These are phyloP conservation scores for Russula emetica DNA, from an alignment of 768 basidiomycete species.

Conservation along the genomic window DNA sequence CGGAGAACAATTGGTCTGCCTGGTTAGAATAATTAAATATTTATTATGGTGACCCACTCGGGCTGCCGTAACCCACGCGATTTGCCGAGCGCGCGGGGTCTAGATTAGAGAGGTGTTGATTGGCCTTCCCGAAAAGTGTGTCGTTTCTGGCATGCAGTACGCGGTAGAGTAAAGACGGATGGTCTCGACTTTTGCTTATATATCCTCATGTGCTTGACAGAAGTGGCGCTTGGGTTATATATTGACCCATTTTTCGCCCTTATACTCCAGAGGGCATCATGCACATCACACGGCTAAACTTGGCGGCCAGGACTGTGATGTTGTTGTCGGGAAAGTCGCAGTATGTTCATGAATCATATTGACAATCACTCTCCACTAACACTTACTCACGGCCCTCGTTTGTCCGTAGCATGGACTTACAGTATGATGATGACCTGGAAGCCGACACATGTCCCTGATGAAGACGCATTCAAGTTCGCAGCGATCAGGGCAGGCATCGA, in stretches of 20 bases:
- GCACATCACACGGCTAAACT: slow-evolving; percentile 35
- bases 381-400: neutral
- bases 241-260: neutral
- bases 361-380: neutral
- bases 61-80: no score
- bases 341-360: slow-evolving; percentile 31
- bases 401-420: slow-evolving; percentile 44
- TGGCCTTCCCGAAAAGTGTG: no score
- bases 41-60: no score
- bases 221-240: no score
- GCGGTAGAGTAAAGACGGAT: no score
- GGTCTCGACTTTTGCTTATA: no score
- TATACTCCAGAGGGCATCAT: slow-evolving; percentile 27
- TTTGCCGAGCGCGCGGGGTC: no score
- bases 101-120: no score
- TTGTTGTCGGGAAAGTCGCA: slow-evolving; percentile 40
- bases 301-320: slow-evolving; percentile 38
- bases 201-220: no score
- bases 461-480: slow-evolving; percentile 56
- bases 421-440: slow-evolving; percentile 61
- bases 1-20: no score
- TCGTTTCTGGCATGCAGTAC: no score
- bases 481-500: slow-evolving; percentile 53
- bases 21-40: no score
- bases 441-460: slow-evolving; percentile 46